These are phyloP conservation scores for Botrytis byssoidea DNA, from an alignment of 2,329 filamentous ascomycete species.

Conservation along the genomic window DNA sequence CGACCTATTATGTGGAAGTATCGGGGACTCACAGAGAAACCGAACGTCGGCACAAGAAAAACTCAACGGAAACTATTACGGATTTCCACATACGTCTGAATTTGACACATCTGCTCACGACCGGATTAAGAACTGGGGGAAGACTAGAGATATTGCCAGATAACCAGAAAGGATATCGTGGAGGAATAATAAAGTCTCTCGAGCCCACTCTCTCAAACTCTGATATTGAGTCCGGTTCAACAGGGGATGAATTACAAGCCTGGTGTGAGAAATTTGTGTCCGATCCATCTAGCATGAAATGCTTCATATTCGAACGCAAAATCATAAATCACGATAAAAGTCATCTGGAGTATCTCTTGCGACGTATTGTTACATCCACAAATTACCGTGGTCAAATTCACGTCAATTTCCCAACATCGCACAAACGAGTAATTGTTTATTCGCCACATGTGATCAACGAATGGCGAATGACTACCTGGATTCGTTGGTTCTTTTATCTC, in stretches of 20 bases:
- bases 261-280: slow-evolving; percentile 71
- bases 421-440: slow-evolving; percentile 60
- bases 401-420: slow-evolving; percentile 59
- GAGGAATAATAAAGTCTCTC: slow-evolving; percentile 55
- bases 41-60: slow-evolving; percentile 41
- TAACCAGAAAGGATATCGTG: slow-evolving; percentile 61
- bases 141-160: slow-evolving; percentile 55
- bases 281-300: slow-evolving; percentile 56
- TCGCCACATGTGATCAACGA: slow-evolving; percentile 60
- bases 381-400: slow-evolving; percentile 64
- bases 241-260: slow-evolving; percentile 22
- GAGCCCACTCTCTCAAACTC: slow-evolving; percentile 46
- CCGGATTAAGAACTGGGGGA: slow-evolving; percentile 43
- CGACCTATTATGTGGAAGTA: slow-evolving; percentile 35
- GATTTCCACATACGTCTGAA: slow-evolving; percentile 62
- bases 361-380: slow-evolving; percentile 57
- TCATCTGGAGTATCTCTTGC: slow-evolving; percentile 50
- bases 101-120: slow-evolving; percentile 56
- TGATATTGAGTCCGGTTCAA: slow-evolving; percentile 22
- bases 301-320: slow-evolving; percentile 51
- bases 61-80: slow-evolving; percentile 49
- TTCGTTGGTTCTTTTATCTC: slow-evolving; percentile 63
- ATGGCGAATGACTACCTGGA: slow-evolving; percentile 63
- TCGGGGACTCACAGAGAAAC: slow-evolving; percentile 39
- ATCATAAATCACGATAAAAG: slow-evolving; percentile 61